phyloP scores from a whole-genome alignment of 2,329 filamentous ascomycete genomes.

The Salinomyces thailandicus region DNA sequence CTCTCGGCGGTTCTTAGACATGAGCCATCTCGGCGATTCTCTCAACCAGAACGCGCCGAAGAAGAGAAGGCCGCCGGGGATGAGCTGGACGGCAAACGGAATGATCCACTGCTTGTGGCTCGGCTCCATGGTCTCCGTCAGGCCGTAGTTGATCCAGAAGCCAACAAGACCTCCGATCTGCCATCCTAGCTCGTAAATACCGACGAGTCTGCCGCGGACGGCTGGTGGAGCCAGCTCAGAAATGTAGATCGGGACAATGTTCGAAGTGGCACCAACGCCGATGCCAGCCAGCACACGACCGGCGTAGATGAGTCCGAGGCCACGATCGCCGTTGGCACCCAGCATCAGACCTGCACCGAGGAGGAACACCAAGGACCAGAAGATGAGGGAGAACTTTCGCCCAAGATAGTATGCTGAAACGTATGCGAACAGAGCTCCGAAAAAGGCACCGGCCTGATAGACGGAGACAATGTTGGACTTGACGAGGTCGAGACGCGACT shows the following conservation, averaged over 20 bases:
- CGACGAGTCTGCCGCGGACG: slow-evolving; percentile 49
- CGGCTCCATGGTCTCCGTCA: slow-evolving; percentile 33
- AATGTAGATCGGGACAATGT: slow-evolving; percentile 50
- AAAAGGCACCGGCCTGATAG: slow-evolving; percentile 69
- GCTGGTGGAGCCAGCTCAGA: slow-evolving; percentile 48
- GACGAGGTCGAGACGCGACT: slow-evolving; percentile 45
- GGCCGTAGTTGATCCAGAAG: slow-evolving; percentile 38
- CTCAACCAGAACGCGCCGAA: slow-evolving; percentile 34
- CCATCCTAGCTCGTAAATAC: slow-evolving; percentile 47
- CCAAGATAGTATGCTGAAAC: slow-evolving; percentile 56
- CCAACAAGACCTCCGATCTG: slow-evolving; percentile 42
- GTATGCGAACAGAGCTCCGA: slow-evolving; percentile 63
- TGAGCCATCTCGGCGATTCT: slow-evolving; percentile 37
- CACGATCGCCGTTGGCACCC: slow-evolving; percentile 50
- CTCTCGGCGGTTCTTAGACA: slow-evolving; percentile 32
- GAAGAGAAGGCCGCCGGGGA: slow-evolving; percentile 52
- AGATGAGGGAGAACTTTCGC: slow-evolving; percentile 52
- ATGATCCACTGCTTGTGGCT: slow-evolving; percentile 38
- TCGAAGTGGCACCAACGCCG: slow-evolving; percentile 46
- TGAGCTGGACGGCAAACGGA: slow-evolving; percentile 53
- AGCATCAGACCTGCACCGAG: slow-evolving; percentile 65
- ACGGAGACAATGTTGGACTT: slow-evolving; percentile 69
- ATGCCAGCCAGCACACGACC: slow-evolving; percentile 49
- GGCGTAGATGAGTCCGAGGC: slow-evolving; percentile 51
- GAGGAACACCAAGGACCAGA: slow-evolving; percentile 54